Percentiles rank a stretch among this genome's conserved stretches.
These are phyloP conservation scores for Gonium pectorale DNA, from an alignment of 139 green algal genomes.

Conservation along the genomic window DNA sequence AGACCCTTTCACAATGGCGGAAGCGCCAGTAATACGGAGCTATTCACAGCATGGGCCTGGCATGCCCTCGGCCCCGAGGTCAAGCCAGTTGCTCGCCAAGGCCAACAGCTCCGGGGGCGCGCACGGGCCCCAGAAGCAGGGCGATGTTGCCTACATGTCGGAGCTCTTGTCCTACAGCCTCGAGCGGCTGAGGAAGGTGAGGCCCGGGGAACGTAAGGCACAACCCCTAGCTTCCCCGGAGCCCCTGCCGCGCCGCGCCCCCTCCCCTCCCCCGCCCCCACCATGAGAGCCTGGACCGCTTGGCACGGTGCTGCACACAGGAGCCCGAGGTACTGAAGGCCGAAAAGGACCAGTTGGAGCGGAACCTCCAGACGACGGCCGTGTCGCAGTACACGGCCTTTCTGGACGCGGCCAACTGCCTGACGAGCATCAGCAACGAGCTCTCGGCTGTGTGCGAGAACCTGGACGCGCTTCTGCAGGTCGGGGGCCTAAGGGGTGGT, in stretches of 20 bases:
- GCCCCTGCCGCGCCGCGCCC: too few species aligned
- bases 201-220: too few species aligned
- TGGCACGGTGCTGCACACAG: slow-evolving; percentile 24
- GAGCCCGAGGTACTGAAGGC: slow-evolving; percentile 92
- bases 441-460: slow-evolving; percentile 52
- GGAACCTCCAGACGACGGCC: slow-evolving; percentile 62
- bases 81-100: too few species aligned
- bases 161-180: slow-evolving; percentile 93
- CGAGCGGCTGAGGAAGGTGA: slow-evolving; percentile 87
- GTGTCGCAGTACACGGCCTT: slow-evolving; percentile 67
- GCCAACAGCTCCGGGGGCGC: too few species aligned
- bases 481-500: too few species aligned
- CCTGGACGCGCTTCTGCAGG: slow-evolving; percentile 59
- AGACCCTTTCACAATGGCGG: too few species aligned
- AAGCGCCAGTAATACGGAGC: too few species aligned
- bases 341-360: slow-evolving; percentile 84
- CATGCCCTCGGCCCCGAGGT: too few species aligned
- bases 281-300: neutral
- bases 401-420: slow-evolving; percentile 60
- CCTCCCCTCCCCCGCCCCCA: too few species aligned
- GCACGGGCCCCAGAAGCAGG: slow-evolving; percentile 47
- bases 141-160: slow-evolving; percentile 83
- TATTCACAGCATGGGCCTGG: too few species aligned
- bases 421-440: slow-evolving; percentile 60
- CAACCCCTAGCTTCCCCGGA: too few species aligned